A percentile compares a stretch with the other conserved stretches of the same genome.
Conservation (phyloP, 2,329 filamentous ascomycete species). For the Arthrobotrys sinensis region DNA sequence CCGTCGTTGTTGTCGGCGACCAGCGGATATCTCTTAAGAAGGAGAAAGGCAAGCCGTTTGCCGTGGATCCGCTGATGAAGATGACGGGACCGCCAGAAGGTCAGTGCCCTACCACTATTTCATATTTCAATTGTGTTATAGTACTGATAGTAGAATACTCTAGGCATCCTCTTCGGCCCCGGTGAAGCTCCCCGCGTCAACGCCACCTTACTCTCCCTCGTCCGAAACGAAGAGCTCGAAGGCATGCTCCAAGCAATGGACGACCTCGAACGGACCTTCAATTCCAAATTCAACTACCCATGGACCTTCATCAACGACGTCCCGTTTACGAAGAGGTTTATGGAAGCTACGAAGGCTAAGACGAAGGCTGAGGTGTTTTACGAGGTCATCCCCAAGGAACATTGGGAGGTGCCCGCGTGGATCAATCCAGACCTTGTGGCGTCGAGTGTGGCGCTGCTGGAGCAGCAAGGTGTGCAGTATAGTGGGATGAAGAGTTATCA, state of each 20-base stretch:
- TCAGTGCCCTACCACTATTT: slow-evolving; percentile 8
- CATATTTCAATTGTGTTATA: neutral
- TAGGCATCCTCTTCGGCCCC: slow-evolving; percentile 63
- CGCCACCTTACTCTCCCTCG: slow-evolving; percentile 90
- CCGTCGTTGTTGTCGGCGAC: slow-evolving; percentile 46
- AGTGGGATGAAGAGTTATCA: slow-evolving; percentile 87
- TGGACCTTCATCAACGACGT: slow-evolving; percentile 99
- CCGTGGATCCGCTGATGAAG: slow-evolving; percentile 48
- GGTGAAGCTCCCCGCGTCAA: slow-evolving; percentile 81
- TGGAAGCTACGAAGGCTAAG: slow-evolving; percentile 80
- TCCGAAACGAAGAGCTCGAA: slow-evolving; percentile 89
- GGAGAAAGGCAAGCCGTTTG: slow-evolving; percentile 57
- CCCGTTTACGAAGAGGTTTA: slow-evolving; percentile 94
- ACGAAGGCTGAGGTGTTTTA: slow-evolving; percentile 92
- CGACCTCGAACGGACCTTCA: slow-evolving; percentile 95
- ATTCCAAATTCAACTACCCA: slow-evolving; percentile 98
- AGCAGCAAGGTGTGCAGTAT: slow-evolving; percentile 91
- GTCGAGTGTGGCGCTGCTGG: slow-evolving; percentile 85
- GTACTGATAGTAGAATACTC: slow-evolving; percentile 44
- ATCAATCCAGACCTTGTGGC: slow-evolving; percentile 89
- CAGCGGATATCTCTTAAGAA: slow-evolving; percentile 57
- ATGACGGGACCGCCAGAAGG: slow-evolving; percentile 52
- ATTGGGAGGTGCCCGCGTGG: slow-evolving; percentile 93
- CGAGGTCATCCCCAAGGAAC: slow-evolving; percentile 90
- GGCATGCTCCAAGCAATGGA: slow-evolving; percentile 89